Evolutionary conservation across 2,329 filamentous ascomycete species (phyloP), one percentile per base, ranked within the genome.

Genomic region (Arthrinium puccinioides): DNA sequence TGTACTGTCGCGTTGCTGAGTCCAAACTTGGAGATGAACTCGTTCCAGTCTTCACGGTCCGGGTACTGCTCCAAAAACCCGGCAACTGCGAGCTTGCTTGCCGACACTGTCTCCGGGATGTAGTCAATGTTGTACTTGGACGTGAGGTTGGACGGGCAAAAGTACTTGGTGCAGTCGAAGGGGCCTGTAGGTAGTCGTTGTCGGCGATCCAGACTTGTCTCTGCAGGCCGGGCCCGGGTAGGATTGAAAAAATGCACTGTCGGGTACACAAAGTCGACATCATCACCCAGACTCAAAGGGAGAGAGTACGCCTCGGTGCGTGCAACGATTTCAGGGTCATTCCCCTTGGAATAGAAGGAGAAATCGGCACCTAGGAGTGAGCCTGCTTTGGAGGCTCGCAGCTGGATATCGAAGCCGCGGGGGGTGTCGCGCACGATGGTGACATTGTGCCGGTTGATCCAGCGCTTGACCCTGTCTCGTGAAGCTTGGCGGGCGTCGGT

Each of bases 241-340:
- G 24, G 3, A n/a, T 34, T 19, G 19, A 39, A 28, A 15, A 35
- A 39, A 19, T 35, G 37, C 9, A 32, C 14, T 11, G 30, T 27
- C 6, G 37, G 37, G 30, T 39, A 39, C 8, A 39, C 26, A 8
- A 34, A 39, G 9, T 39, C 29, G 14, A 39, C 14, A 19, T 39
- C 29, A 3, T 27, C 29, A 6, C 10, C 16, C n/a, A 39, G 10
- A 4, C 20, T 10, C 9, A 9, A 14, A 9, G 31, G 37, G 7
- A 39, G 18, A 10, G 21, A 21, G 24, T 39, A 39, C 11, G 33
- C 33, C 33, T 36, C 33, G 13, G 33, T 36, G 33, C 33, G 33
- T 3, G 33, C 33, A 4, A 36, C 33, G 9, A 18, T 23, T 18
- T 21, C 5, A 8, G 14, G 10, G 24, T 28, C 15, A n/a, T 24